phyloP scores from a whole-genome alignment of 2,329 filamentous ascomycete genomes.

The Aspergillus sp. region DNA sequence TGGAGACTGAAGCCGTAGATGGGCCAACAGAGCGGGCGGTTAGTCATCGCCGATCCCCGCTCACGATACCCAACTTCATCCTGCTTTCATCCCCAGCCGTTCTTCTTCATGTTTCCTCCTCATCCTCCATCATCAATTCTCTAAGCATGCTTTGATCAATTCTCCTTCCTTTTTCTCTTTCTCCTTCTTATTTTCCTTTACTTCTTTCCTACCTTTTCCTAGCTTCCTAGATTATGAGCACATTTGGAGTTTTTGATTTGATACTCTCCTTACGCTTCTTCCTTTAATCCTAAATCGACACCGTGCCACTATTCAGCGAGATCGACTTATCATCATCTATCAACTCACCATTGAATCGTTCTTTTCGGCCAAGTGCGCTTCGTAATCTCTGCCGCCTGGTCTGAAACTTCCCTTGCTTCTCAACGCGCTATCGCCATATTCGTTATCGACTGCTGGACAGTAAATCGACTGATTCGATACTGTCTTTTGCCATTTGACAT shows the following conservation, averaged over 20 bases:
- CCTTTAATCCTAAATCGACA: slow-evolving; percentile 5
- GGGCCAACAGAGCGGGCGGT: slow-evolving; percentile 1
- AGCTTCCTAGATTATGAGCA: slow-evolving; percentile 13
- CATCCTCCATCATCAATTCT: slow-evolving; percentile 11
- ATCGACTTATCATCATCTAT: background rate
- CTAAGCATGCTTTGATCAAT: background rate
- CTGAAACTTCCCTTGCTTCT: slow-evolving; percentile 1
- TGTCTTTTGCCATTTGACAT: slow-evolving; percentile 9
- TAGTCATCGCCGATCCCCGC: slow-evolving; percentile 19
- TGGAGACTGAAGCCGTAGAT: background rate
- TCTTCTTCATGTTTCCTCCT: slow-evolving; percentile 6
- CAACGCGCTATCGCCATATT: slow-evolving; percentile 5
- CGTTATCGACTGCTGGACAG: slow-evolving; percentile 29
- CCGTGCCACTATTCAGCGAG: too few species aligned
- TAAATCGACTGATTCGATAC: slow-evolving; percentile 15
- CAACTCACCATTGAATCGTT: background rate
- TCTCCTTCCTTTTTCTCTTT: background rate
- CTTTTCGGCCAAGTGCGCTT: background rate
- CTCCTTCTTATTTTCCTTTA: slow-evolving; percentile 5
- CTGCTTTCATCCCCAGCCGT: slow-evolving; percentile 4
- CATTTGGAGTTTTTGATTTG: slow-evolving; percentile 9
- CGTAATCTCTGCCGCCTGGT: background rate
- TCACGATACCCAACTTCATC: slow-evolving; percentile 6
- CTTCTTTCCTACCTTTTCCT: slow-evolving; percentile 4
- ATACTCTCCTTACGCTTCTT: slow-evolving; percentile 6